These are phyloP conservation scores for Sugiyamaella neomexicana DNA, from an alignment of 1,139 yeast genomes.

Conservation along the genomic window DNA sequence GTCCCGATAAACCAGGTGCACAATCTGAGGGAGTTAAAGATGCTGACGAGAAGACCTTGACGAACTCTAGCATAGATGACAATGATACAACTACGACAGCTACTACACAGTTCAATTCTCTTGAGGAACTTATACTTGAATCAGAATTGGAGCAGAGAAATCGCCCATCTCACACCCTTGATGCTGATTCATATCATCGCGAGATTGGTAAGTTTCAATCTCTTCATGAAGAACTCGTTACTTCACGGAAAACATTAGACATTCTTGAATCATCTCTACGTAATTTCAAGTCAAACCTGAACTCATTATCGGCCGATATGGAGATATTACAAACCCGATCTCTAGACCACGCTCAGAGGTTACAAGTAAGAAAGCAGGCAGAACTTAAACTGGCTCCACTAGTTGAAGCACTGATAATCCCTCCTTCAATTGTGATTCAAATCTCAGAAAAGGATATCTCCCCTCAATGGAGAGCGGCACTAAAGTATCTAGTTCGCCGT, in stretches of 20 bases:
- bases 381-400: conserved; percentile 67
- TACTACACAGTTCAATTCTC: conserved; percentile 1
- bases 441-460: conserved; percentile 38
- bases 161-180: neutral
- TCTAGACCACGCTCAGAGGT: conserved; percentile 55
- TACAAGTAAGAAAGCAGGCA: conserved; percentile 54
- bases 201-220: conserved; percentile 39
- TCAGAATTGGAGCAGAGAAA: neutral
- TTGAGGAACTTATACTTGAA: conserved; percentile 4
- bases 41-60: no score
- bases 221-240: conserved; percentile 44
- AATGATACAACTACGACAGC: neutral
- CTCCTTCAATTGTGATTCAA: conserved; percentile 52
- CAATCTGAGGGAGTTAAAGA: no score
- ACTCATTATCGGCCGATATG: conserved; percentile 59
- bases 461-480: conserved; percentile 40
- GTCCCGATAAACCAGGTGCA: neutral
- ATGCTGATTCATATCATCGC: conserved; percentile 16
- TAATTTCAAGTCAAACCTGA: conserved; percentile 58
- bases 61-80: neutral
- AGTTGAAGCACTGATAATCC: conserved; percentile 68
- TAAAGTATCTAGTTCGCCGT: conserved; percentile 32
- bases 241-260: conserved; percentile 43
- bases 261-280: conserved; percentile 46
- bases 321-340: conserved; percentile 60